These are phyloP conservation scores for Talaromyces sp. DNA, from an alignment of 2,329 filamentous ascomycete genomes.

Conservation along the genomic window DNA sequence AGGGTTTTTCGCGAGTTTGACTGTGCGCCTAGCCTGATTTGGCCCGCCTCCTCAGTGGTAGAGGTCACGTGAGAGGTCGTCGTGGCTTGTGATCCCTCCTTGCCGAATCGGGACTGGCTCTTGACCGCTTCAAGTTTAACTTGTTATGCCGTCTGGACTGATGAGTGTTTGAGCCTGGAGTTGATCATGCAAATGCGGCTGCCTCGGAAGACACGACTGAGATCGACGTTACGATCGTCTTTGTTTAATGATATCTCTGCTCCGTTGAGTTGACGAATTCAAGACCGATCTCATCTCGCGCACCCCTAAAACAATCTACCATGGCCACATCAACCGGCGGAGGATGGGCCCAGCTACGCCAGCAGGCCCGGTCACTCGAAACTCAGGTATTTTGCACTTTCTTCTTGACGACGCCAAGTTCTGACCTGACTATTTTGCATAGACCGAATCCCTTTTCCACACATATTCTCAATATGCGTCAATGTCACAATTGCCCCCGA, in stretches of 20 bases:
- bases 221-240: not conserved
- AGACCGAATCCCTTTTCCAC: slow-evolving; percentile 72
- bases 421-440: not conserved
- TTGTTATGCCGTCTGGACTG: not conserved
- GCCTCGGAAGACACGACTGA: not conserved
- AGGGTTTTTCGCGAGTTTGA: slow-evolving; percentile 37
- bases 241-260: not conserved
- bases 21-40: slow-evolving; percentile 9
- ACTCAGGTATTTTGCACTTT: slow-evolving; percentile 63
- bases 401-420: too few relatives aligned
- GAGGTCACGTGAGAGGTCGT: slow-evolving; percentile 1
- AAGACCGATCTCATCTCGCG: not conserved
- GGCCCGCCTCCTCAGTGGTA: not conserved
- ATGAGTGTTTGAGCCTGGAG: not conserved
- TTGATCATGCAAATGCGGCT: slow-evolving; percentile 1
- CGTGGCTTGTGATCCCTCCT: slow-evolving; percentile 13
- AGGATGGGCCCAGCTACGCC: slow-evolving; percentile 90
- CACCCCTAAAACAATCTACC: slow-evolving; percentile 15
- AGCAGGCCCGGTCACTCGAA: slow-evolving; percentile 84
- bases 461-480: slow-evolving; percentile 88
- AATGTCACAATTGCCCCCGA: slow-evolving; percentile 71
- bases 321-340: slow-evolving; percentile 58
- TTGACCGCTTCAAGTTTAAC: slow-evolving; percentile 5
- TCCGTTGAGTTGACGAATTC: not conserved
- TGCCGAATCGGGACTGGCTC: not conserved